These are phyloP conservation scores for Rugonectria rugulosa DNA, from an alignment of 2,329 filamentous ascomycete genomes.

Conservation along the genomic window DNA sequence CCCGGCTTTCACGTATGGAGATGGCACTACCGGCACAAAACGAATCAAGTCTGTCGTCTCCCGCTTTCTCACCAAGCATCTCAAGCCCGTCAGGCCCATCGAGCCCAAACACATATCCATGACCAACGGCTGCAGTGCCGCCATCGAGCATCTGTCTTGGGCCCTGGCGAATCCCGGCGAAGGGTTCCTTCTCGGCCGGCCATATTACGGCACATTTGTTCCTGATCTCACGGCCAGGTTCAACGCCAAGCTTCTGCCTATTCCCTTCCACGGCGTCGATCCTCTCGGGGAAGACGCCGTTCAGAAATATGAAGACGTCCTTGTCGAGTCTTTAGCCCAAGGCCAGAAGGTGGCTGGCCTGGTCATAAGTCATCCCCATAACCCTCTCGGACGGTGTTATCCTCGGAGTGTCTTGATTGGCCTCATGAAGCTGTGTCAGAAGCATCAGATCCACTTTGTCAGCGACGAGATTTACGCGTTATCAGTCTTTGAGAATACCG, in stretches of 20 bases:
- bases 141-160: slow-evolving; percentile 51
- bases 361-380: slow-evolving; percentile 61
- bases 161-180: slow-evolving; percentile 50
- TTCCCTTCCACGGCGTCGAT: slow-evolving; percentile 53
- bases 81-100: slow-evolving; percentile 41
- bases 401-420: slow-evolving; percentile 47
- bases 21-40: slow-evolving; percentile 49
- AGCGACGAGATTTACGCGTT: slow-evolving; percentile 60
- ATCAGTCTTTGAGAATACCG: slow-evolving; percentile 55
- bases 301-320: slow-evolving; percentile 52
- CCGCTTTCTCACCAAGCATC: slow-evolving; percentile 45
- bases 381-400: slow-evolving; percentile 60
- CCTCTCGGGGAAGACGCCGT: slow-evolving; percentile 52
- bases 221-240: slow-evolving; percentile 54
- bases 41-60: slow-evolving; percentile 43
- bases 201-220: slow-evolving; percentile 57
- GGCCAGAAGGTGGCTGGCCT: slow-evolving; percentile 54
- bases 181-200: slow-evolving; percentile 50
- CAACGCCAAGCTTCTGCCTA: slow-evolving; percentile 50
- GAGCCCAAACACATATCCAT: slow-evolving; percentile 45
- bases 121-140: slow-evolving; percentile 51
- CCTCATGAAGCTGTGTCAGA: slow-evolving; percentile 55
- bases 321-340: slow-evolving; percentile 46
- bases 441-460: slow-evolving; percentile 60
- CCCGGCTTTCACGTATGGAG: slow-evolving; percentile 51